Conservation (phyloP, 208 protist genomes). For the Wallacemonas collosoma region DNA sequence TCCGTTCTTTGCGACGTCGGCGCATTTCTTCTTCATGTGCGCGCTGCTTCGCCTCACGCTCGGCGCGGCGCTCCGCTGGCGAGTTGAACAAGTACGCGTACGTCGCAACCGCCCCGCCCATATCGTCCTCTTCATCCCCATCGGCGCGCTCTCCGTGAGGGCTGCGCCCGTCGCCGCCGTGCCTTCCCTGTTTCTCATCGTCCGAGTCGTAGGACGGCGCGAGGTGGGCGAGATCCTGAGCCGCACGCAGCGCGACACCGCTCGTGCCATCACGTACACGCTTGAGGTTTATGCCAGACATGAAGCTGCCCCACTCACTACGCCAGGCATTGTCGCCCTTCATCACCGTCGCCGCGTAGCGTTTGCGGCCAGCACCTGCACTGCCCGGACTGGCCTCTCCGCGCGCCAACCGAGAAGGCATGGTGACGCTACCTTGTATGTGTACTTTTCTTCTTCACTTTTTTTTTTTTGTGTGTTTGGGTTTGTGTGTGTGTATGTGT, state of each 20-base stretch:
- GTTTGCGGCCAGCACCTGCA: constrained; percentile 28
- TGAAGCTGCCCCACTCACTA: constrained; percentile 85
- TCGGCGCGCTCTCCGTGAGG: constrained; percentile 12
- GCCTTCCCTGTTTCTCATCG: constrained; percentile 16
- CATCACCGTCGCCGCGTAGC: constrained; percentile 78
- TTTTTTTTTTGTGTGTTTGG: background rate
- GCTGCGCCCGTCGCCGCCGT: background rate
- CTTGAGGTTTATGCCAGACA: constrained; percentile 77
- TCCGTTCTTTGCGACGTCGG: constrained; percentile 19
- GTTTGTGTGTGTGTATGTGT: constrained; percentile 9
- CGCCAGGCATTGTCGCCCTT: constrained; percentile 85
- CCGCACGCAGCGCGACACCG: constrained; percentile 52
- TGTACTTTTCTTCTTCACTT: background rate
- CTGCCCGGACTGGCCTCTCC: background rate
- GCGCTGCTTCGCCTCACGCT: constrained; percentile 42
- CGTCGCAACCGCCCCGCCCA: constrained; percentile 26
- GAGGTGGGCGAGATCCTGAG: constrained; percentile 56
- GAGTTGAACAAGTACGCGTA: constrained; percentile 88
- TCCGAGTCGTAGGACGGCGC: constrained; percentile 6
- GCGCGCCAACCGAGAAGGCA: constrained; percentile 1
- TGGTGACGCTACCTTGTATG: constrained; percentile 20
- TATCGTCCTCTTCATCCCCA: constrained; percentile 27
- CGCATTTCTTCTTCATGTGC: constrained; percentile 26
- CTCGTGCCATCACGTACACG: constrained; percentile 70
- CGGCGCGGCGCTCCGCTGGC: constrained; percentile 68